Base-by-base conservation (phyloP, 768 basidiomycete genomes). In the Lactarius sanguifluus region DNA sequence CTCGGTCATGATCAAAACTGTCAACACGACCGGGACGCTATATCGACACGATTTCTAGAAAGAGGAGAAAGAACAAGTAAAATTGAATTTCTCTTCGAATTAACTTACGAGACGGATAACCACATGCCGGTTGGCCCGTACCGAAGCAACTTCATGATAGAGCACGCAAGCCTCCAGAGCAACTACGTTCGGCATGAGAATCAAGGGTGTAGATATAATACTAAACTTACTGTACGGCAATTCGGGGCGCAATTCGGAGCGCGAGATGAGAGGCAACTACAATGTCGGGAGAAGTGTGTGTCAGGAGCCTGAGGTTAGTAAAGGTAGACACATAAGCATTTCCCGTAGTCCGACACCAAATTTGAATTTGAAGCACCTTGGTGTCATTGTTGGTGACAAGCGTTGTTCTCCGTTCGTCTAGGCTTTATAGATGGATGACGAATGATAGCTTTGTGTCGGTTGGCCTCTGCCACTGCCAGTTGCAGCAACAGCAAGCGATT, bases 41-140 rank as follows among this genome's bases (percentile, higher is more conserved):
- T 36, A 32, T 57, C 9, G 36, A 54, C 16, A n/a, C 38, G 16
- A 34, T 40, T 64, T 64, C 57, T 20, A 23, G 45, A 50, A 52
- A 25, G 25, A 52, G 5, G 50, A 52, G 13, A 25, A 25, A 50
- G 47, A 50, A 50, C 47, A n/a, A 23, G 45, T 47, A 23, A 6
- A 18, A 23, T 47, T 23, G 45, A n/a, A 23, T n/a, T 47, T 47
- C 45, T 45, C n/a, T 23, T 25, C 47, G 47, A 23, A 52, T 15
- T 28, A 23, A 52, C 50, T 52, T 52, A 52, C 25, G 50, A 15
- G 25, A 25, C 2, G 1, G 0, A 52, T 25, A 3, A 23, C 23
- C 13, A 50, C 23, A 50, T 25, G 47, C 12, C 47, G 23, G n/a
- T n/a, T 23, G n/a, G n/a, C n/a, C n/a, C n/a, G n/a, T n/a, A 3